Percentiles rank a stretch among this genome's conserved stretches.
phyloP scores from a whole-genome alignment of 2,329 filamentous ascomycete species.

The Nemania sp. region DNA sequence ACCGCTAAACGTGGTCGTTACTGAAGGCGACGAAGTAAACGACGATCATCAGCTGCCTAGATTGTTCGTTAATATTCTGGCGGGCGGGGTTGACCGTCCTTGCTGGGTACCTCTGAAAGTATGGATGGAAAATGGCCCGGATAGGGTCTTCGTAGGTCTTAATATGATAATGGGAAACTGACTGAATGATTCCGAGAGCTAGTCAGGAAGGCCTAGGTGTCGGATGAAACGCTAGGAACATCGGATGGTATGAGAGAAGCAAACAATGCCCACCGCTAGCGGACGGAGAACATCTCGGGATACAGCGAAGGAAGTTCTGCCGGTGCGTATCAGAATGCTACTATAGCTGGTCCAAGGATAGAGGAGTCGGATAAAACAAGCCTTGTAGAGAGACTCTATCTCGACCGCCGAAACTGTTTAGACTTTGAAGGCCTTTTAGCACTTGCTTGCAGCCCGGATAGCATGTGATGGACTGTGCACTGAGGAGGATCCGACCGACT shows the following conservation, averaged over 20 bases:
- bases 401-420: conserved; percentile 27
- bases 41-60: conserved; percentile 53
- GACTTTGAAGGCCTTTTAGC: neutral
- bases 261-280: conserved; percentile 37
- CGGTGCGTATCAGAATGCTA: conserved; percentile 48
- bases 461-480: conserved; percentile 31
- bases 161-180: conserved; percentile 41
- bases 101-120: conserved; percentile 51
- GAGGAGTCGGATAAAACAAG: conserved; percentile 35
- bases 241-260: conserved; percentile 33
- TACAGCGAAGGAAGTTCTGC: conserved; percentile 44
- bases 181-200: conserved; percentile 32
- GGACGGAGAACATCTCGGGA: conserved; percentile 44
- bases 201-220: conserved; percentile 47
- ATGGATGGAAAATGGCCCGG: conserved; percentile 46
- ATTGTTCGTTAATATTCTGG: conserved; percentile 30
- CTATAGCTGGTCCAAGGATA: conserved; percentile 29
- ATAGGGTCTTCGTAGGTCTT: conserved; percentile 44
- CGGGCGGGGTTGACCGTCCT: conserved; percentile 1
- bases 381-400: conserved; percentile 29
- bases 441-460: conserved; percentile 20
- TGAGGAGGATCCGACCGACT: conserved; percentile 34
- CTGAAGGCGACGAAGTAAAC: conserved; percentile 50
- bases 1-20: conserved; percentile 45
- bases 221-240: conserved; percentile 28